phyloP scores from a whole-genome alignment of 805 yeast genomes.

The Yueomyces sinensis region DNA sequence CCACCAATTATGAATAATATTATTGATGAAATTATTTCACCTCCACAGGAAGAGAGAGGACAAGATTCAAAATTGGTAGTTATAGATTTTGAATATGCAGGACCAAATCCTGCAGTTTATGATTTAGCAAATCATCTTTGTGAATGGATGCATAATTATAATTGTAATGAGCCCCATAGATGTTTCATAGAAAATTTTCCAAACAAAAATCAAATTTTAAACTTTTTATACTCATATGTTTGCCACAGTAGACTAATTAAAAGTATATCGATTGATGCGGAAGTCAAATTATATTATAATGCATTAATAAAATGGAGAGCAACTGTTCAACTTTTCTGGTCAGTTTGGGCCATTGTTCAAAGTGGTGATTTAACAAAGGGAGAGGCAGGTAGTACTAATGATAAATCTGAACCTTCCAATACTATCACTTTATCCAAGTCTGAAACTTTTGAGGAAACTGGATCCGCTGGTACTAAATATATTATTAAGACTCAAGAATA shows the following conservation, averaged over 20 bases:
- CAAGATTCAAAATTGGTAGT: slow-evolving; percentile 74
- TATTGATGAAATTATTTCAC: slow-evolving; percentile 23
- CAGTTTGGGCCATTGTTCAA: slow-evolving; percentile 85
- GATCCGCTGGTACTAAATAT: slow-evolving; percentile 44
- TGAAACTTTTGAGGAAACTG: slow-evolving; percentile 22
- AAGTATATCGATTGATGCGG: slow-evolving; percentile 26
- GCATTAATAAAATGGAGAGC: slow-evolving; percentile 72
- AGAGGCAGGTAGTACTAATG: background rate
- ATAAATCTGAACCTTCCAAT: background rate
- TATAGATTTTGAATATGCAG: slow-evolving; percentile 93
- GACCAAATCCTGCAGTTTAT: slow-evolving; percentile 76
- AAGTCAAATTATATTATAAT: slow-evolving; percentile 41
- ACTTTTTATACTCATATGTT: slow-evolving; percentile 66
- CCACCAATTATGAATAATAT: slow-evolving; percentile 17
- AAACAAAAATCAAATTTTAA: slow-evolving; percentile 47
- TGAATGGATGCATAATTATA: slow-evolving; percentile 97
- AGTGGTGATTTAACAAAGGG: slow-evolving; percentile 30
- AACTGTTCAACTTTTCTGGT: slow-evolving; percentile 68
- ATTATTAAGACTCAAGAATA: slow-evolving; percentile 20
- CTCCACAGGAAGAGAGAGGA: slow-evolving; percentile 26
- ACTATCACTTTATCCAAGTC: background rate
- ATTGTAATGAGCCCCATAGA: slow-evolving; percentile 34
- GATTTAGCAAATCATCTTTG: slow-evolving; percentile 89
- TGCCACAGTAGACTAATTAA: slow-evolving; percentile 34
- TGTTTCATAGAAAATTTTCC: slow-evolving; percentile 48